A percentile compares a stretch with the other conserved stretches of the same genome.
Evolutionary conservation across 2,329 filamentous ascomycete species (phyloP).

Genomic region (Hansfordia pulvinata): DNA sequence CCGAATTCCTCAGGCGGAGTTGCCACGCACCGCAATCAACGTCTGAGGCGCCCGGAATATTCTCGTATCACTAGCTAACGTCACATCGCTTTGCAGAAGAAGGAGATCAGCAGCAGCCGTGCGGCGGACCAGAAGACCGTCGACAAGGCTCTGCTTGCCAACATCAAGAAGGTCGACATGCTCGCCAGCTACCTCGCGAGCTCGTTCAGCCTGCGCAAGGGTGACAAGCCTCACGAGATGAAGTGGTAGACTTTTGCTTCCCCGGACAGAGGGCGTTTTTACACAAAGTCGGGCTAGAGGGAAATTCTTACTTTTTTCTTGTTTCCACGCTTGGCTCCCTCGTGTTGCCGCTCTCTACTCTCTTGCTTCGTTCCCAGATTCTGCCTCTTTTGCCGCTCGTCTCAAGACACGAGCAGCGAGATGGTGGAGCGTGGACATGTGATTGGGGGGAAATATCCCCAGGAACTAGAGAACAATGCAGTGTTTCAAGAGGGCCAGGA

Average conservation of each 20-base stretch:
- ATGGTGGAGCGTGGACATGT: no score
- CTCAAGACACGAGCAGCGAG: no score
- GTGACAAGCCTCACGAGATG: slow-evolving; percentile 99
- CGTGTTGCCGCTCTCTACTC: no score
- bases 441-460: no score
- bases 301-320: slow-evolving; percentile 14
- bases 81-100: slow-evolving; percentile 56
- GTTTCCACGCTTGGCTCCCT: no score
- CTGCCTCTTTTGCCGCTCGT: no score
- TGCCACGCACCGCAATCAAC: no score
- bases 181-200: slow-evolving; percentile 87
- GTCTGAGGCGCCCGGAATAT: slow-evolving; percentile 1
- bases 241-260: slow-evolving; percentile 61
- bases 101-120: slow-evolving; percentile 82
- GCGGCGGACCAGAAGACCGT: slow-evolving; percentile 96
- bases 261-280: slow-evolving; percentile 1
- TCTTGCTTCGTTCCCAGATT: no score
- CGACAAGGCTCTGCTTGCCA: slow-evolving; percentile 89
- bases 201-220: slow-evolving; percentile 97
- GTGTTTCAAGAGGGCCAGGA: no score
- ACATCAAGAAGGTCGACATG: slow-evolving; percentile 96
- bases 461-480: no score
- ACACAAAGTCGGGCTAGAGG: slow-evolving; percentile 2
- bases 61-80: slow-evolving; percentile 19
- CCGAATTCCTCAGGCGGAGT: slow-evolving; percentile 4